phyloP scores from a whole-genome alignment of 108 stramenopile species.

The Nannochloropsis gaditana region DNA sequence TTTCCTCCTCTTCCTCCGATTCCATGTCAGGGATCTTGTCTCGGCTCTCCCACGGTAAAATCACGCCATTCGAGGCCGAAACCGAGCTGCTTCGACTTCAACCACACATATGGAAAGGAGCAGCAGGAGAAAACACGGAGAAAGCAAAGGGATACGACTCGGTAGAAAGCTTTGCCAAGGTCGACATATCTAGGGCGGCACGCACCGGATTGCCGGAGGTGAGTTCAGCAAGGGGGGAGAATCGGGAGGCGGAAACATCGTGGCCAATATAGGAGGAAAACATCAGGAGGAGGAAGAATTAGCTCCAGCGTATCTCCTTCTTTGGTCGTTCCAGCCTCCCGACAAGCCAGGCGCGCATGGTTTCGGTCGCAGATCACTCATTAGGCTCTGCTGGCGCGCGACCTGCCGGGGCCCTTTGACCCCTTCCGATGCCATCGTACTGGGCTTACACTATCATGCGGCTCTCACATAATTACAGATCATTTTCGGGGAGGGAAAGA shows the following conservation, averaged over 20 bases:
- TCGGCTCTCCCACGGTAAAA: neutral
- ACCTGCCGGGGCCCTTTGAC: too few relatives aligned
- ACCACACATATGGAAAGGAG: neutral
- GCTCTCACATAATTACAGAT: neutral
- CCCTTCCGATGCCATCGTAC: too few relatives aligned
- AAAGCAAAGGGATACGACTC: neutral
- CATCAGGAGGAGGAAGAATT: too few relatives aligned
- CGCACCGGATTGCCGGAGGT: slow-evolving; percentile 43
- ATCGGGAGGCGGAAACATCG: neutral
- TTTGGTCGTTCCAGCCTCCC: too few relatives aligned
- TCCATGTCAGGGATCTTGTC: neutral
- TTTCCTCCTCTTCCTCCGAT: neutral
- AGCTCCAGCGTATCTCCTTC: too few relatives aligned
- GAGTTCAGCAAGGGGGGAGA: neutral
- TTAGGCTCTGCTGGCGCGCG: too few relatives aligned
- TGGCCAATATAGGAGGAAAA: too few relatives aligned
- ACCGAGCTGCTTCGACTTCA: neutral
- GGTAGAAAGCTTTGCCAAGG: slow-evolving; percentile 36
- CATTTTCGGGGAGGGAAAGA: slow-evolving; percentile 41
- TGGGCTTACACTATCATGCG: too few relatives aligned
- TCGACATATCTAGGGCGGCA: slow-evolving; percentile 28
- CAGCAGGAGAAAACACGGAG: neutral
- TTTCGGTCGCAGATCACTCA: too few relatives aligned
- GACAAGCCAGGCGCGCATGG: too few relatives aligned
- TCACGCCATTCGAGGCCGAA: neutral